phyloP scores from a whole-genome alignment of 345 rosid genomes.

The Citrus sp. region DNA sequence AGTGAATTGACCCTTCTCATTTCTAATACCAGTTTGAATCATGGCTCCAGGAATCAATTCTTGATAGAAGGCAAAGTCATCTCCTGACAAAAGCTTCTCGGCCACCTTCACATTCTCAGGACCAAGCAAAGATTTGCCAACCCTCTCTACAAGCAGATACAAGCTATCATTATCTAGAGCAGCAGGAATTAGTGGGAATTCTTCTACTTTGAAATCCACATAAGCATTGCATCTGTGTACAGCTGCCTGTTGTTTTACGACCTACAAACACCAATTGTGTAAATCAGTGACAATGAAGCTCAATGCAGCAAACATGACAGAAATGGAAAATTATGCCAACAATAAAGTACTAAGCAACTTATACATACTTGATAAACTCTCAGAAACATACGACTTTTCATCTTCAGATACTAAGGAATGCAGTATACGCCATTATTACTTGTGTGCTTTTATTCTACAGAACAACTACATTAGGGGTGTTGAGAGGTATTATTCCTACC shows the following conservation, averaged over 20 bases:
- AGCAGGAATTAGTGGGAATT: constrained; percentile 56
- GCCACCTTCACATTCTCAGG: constrained; percentile 44
- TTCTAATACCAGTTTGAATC: constrained; percentile 64
- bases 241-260: constrained; percentile 59
- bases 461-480: too few species aligned
- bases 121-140: constrained; percentile 54
- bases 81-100: constrained; percentile 63
- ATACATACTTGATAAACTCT: too few species aligned
- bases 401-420: too few species aligned
- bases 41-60: constrained; percentile 67
- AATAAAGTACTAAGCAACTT: too few species aligned
- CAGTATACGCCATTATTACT: background rate
- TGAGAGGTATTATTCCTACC: too few species aligned
- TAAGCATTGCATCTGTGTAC: constrained; percentile 56
- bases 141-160: constrained; percentile 45
- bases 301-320: too few species aligned
- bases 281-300: background rate
- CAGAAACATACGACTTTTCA: too few species aligned
- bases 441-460: background rate
- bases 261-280: constrained; percentile 32
- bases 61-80: constrained; percentile 83
- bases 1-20: constrained; percentile 59
- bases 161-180: constrained; percentile 52
- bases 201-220: constrained; percentile 41
- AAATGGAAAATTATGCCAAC: too few species aligned